Base-by-base conservation (phyloP, 345 rosid species). In the Anastatica hierochuntica region DNA sequence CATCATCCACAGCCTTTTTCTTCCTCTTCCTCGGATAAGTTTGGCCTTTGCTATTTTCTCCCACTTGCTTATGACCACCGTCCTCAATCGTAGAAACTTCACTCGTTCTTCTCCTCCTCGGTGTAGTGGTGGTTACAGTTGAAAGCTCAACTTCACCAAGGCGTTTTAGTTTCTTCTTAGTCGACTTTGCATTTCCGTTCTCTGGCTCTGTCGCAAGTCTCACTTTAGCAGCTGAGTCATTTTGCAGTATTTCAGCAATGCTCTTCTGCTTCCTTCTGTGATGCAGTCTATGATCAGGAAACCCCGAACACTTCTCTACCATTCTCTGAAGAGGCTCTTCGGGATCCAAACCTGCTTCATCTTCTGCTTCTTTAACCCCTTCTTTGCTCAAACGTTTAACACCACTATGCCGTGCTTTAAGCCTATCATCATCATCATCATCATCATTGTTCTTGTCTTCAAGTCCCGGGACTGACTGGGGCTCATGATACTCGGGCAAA, bases 241-340 rank as follows among this genome's bases (percentile, higher is more conserved):
- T 76, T 38, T 72, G 79, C 64, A 90, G 50, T 35, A 90, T 81
- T 41, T 84, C 88, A 62, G 95, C 83, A 65, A 90, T 81, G 67
- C 98, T 90, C 71, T 90, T 90, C 75, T 78, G 79, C 63, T 88
- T 85, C 67, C 79, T 72, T 43, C 69, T 72, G 50, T 74, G 79
- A 40, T 48, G 24, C 46, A 54, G 67, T 63, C 75, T 64, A 66
- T 60, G 73, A 33, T 66, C 75, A 9, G 77, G 62, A 59, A 42
- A 72, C 23, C 65, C 67, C 2, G 62, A 64, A 61, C 84, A 71
- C 24, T 47, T 56, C 54, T 50, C 74, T 52, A 74, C 52, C 37
- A 43, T 49, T 55, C 60, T 52, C 30, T 46, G 64, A 41, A 35
- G 7, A 37, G 54, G 30, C 54, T 45, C 70, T 36, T 70, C 72